Percentiles rank a stretch among this genome's conserved stretches.
Conservation (phyloP, 148 eudicot genomes). For the Selenicereus undatus region DNA sequence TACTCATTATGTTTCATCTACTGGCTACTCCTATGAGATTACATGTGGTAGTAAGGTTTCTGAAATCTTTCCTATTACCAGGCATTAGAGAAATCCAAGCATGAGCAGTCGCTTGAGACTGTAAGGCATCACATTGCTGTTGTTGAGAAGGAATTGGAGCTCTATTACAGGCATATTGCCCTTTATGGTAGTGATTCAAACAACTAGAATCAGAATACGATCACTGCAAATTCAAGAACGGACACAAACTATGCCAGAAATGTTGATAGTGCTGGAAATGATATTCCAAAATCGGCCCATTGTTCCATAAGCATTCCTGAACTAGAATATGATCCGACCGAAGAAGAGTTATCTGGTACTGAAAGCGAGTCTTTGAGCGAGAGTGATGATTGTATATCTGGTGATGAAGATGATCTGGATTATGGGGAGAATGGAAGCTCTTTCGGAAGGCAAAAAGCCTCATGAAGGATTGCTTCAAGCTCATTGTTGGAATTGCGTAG, state of each 20-base stretch:
- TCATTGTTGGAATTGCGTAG: neutral
- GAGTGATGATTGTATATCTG: slow-evolving; percentile 23
- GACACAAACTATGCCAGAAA: slow-evolving; percentile 21
- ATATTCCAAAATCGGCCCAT: slow-evolving; percentile 5
- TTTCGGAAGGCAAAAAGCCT: neutral
- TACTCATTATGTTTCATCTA: neutral
- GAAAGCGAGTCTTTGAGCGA: slow-evolving; percentile 29
- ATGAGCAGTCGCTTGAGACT: slow-evolving; percentile 90
- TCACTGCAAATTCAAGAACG: slow-evolving; percentile 29
- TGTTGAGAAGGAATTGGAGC: slow-evolving; percentile 81
- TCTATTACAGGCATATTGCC: slow-evolving; percentile 84
- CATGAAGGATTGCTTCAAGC: neutral
- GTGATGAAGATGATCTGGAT: slow-evolving; percentile 18
- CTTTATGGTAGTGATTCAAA: slow-evolving; percentile 61
- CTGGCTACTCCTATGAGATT: neutral
- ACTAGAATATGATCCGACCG: slow-evolving; percentile 23
- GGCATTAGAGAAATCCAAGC: slow-evolving; percentile 86
- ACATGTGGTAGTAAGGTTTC: neutral
- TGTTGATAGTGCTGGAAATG: slow-evolving; percentile 6
- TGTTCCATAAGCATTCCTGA: slow-evolving; percentile 20
- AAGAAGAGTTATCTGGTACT: slow-evolving; percentile 27
- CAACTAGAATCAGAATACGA: slow-evolving; percentile 28
- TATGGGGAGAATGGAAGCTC: neutral
- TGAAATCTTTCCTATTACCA: slow-evolving; percentile 24
- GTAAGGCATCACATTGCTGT: slow-evolving; percentile 74